Percentiles rank a stretch among this genome's conserved stretches.
Evolutionary conservation across 164 flowering plant genomes (phyloP).

Genomic region (Vitis cinerea): DNA sequence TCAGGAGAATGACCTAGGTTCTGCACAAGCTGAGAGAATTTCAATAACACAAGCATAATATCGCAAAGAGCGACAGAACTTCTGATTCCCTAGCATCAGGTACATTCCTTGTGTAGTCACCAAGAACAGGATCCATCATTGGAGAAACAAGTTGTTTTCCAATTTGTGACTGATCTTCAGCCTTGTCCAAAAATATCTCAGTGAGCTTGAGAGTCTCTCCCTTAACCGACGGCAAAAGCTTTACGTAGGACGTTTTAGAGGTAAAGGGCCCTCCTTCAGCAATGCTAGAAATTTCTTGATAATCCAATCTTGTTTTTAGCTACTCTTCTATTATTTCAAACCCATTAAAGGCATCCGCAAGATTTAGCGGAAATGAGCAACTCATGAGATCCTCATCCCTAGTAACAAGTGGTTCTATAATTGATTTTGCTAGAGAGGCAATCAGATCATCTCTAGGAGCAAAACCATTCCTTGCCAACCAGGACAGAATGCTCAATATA

Average conservation of each 20-base stretch:
- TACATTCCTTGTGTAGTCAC: constrained; percentile 32
- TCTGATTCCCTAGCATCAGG: no score
- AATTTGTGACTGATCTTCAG: constrained; percentile 94
- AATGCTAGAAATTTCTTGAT: constrained; percentile 70
- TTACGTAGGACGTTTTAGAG: constrained; percentile 81
- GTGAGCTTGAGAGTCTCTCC: constrained; percentile 95
- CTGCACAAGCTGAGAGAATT: no score
- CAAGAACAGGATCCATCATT: constrained; percentile 98
- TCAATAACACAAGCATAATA: constrained; percentile 40
- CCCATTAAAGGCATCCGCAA: constrained; percentile 82
- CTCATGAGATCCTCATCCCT: constrained; percentile 72
- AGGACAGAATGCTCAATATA: constrained; percentile 60
- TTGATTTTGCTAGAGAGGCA: constrained; percentile 71
- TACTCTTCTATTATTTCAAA: constrained; percentile 85
- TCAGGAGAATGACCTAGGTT: no score
- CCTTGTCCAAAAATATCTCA: constrained; percentile 95
- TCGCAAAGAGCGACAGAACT: no score
- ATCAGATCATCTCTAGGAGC: constrained; percentile 77
- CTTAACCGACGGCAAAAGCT: constrained; percentile 94
- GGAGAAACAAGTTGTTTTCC: constrained; percentile 99
- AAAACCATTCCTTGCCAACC: constrained; percentile 84
- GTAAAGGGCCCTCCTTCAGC: constrained; percentile 94
- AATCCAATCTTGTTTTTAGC: constrained; percentile 55
- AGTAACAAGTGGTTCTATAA: constrained; percentile 68
- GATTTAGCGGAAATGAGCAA: constrained; percentile 77